Base-by-base conservation (phyloP, 306 rosid genomes). In the Prunus padus region DNA sequence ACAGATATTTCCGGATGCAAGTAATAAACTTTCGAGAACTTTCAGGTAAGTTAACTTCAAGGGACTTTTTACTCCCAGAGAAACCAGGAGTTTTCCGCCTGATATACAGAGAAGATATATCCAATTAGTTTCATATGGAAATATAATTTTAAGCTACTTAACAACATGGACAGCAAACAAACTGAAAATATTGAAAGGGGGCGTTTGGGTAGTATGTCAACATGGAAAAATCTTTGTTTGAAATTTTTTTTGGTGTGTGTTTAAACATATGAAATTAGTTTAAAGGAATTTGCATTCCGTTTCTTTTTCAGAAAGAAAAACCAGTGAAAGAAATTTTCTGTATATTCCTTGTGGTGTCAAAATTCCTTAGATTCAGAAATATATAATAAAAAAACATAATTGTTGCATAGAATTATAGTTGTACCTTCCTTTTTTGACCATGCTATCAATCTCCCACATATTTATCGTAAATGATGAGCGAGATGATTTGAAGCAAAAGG, bases 401-500 rank as follows among this genome's bases (percentile, higher is more conserved):
- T 40, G 20, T 78, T 60, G 55, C 63, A 76, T 45, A 77, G 52
- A 12, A 20, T 44, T 59, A 72, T 22, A 71, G 55, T 46, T 55
- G 5, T 87, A 92, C 98, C 98, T 92, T 91, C 97, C 98, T 73
- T 91, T 94, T 82, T 94, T 94, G 19, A 84, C 85, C 84, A 67
- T 84, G 91, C 98, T 94, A 85, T 94, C 98, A 76, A 94, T 94
- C 90, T 94, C 98, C 98, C 98, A 94, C 98, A 94, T 94, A 79
- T 94, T 92, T 86, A 94, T 94, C 1, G 98, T 94, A 82, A 94
- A 94, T 62, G 98, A 88, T 68, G 98, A 94, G 77, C 98, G 96
- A 56, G 97, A 85, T 74, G 98, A 94, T 74, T 90, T 94, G 87
- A 94, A 94, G 94, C 98, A 94, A 89, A 92, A 94, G 72, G 98